Evolutionary conservation across 495 filamentous ascomycete species (phyloP), one percentile per base, ranked within the genome.

Genomic region (Clavariopsis aquatica): DNA sequence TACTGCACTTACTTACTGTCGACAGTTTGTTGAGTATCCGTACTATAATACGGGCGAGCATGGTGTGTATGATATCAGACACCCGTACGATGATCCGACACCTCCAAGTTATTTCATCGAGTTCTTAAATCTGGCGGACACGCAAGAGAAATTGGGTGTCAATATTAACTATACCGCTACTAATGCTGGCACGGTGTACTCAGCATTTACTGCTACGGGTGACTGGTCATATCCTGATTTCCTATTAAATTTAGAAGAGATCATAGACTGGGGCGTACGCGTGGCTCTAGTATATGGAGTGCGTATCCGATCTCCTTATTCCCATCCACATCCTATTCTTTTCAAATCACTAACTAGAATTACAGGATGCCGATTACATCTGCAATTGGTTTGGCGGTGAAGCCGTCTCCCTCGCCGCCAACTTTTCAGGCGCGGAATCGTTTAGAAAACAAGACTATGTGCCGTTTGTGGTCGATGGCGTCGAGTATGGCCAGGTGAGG

Each of bases 401-500:
- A 71, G 81, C 83, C 8, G 77, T 86, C 56, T 83, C 80, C 19
- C 74, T 89, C 0, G 78, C 81, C 15, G 53, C 89, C 17, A 71
- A 81, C 47, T 81, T 80, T 66, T 74, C 75, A 6, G 58, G 77
- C 52, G 26, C 65, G 4, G 69, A 60, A 5, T 65, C 78, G 41
- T 89, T 89, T 74, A 71, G 68, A 3, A 75, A 72, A 0, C 80
- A 85, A 9, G 86, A 83, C 6, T 89, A 89, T 70, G 76, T 63
- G 20, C 78, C 71, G 0, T 69, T 80, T 60, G 41, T 75, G 12
- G 73, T 79, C 10, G 72, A 78, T 36, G 73, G 74, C 28, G 58
- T 57, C 20, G 73, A 79, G 64, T 78, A 74, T 53, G 79, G 77
- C 9, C 77, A 72, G 52, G 75, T 75, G n/a, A 65, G 77, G 12